phyloP scores from a whole-genome alignment of 2,329 filamentous ascomycete genomes.

The Hirsutella minnesotensis region DNA sequence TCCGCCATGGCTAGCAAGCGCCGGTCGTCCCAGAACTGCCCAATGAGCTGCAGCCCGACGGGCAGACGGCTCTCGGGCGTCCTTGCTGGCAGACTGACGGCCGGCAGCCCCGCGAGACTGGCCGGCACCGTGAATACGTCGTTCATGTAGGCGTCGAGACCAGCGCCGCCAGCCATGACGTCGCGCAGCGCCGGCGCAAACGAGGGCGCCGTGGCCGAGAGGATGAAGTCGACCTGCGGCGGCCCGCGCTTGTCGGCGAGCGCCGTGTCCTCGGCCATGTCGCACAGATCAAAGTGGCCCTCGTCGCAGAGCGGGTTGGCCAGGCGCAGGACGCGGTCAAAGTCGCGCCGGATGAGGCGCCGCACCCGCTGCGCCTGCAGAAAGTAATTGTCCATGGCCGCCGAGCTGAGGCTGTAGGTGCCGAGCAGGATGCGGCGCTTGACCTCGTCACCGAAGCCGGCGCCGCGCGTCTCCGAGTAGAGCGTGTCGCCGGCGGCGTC shows the following conservation, averaged over 20 bases:
- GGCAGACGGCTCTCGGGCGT: slow-evolving; percentile 20
- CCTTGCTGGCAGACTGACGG: slow-evolving; percentile 61
- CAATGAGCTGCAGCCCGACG: slow-evolving; percentile 61
- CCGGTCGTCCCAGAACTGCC: slow-evolving; percentile 69
- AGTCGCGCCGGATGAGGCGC: slow-evolving; percentile 73
- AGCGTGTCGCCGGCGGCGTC: slow-evolving; percentile 51
- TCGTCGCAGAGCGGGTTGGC: slow-evolving; percentile 53
- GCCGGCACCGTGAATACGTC: slow-evolving; percentile 95
- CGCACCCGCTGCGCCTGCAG: slow-evolving; percentile 84
- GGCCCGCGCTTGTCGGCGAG: slow-evolving; percentile 46
- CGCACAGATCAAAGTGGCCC: slow-evolving; percentile 44
- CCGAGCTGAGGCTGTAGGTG: slow-evolving; percentile 78
- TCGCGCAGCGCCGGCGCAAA: slow-evolving; percentile 54
- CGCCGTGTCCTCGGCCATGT: slow-evolving; percentile 40
- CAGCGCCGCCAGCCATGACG: slow-evolving; percentile 35
- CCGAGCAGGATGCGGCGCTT: slow-evolving; percentile 78
- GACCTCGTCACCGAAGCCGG: slow-evolving; percentile 74
- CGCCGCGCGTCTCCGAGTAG: slow-evolving; percentile 64
- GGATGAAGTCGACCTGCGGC: slow-evolving; percentile 66
- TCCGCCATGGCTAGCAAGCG: slow-evolving; percentile 48
- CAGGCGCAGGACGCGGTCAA: slow-evolving; percentile 63
- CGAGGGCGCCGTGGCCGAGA: slow-evolving; percentile 79
- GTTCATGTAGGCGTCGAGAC: slow-evolving; percentile 75
- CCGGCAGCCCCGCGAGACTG: slow-evolving; percentile 81
- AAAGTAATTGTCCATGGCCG: slow-evolving; percentile 93